These are phyloP conservation scores for Skeletonema costatum DNA, from an alignment of 108 stramenopile species.

Conservation along the genomic window DNA sequence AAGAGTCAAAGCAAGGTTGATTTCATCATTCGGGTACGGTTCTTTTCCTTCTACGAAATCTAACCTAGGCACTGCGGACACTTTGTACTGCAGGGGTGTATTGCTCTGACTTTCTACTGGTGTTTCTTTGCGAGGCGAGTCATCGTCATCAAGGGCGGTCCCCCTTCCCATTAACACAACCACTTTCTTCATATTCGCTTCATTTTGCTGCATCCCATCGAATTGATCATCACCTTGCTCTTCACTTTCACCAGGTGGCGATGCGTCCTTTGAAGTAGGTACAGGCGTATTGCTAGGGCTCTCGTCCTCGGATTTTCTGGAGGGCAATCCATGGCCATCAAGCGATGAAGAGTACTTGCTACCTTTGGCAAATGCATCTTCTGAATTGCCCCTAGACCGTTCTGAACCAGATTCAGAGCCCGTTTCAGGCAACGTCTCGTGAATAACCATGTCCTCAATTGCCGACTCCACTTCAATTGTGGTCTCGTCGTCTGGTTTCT, in stretches of 20 bases:
- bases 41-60: conserved; percentile 31
- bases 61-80: conserved; percentile 63
- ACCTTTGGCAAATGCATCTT: background rate
- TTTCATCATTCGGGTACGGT: conserved; percentile 71
- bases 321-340: conserved; percentile 32
- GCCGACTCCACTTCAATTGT: conserved; percentile 85
- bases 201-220: conserved; percentile 89
- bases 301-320: conserved; percentile 8
- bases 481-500: conserved; percentile 67
- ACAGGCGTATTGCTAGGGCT: conserved; percentile 4
- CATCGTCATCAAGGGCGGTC: conserved; percentile 63
- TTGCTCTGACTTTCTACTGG: background rate
- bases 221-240: conserved; percentile 68
- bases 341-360: conserved; percentile 20
- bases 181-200: conserved; percentile 82
- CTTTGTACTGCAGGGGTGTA: conserved; percentile 50
- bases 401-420: conserved; percentile 46
- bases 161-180: conserved; percentile 89
- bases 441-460: conserved; percentile 66
- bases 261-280: conserved; percentile 13
- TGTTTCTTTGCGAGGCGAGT: conserved; percentile 25
- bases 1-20: conserved; percentile 79
- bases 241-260: conserved; percentile 3
- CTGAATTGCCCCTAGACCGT: conserved; percentile 1
- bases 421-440: conserved; percentile 31